These are phyloP conservation scores for Ceratocystis smalleyi DNA, from an alignment of 2,329 filamentous ascomycete genomes.

Conservation along the genomic window DNA sequence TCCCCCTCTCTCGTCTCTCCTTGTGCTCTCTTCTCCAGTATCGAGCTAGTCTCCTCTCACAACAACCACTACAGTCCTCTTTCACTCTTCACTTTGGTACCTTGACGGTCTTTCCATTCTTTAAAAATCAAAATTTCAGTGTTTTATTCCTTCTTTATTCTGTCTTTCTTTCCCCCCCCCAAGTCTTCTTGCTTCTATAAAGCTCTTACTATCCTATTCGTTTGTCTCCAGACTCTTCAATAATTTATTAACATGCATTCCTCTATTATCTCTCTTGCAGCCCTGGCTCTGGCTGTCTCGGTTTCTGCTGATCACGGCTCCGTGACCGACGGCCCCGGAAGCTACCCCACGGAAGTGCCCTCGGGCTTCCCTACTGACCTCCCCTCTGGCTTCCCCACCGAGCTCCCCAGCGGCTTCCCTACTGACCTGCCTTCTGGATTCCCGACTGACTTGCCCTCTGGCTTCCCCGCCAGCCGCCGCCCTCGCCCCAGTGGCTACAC, in stretches of 20 bases:
- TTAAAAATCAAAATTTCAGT: background rate
- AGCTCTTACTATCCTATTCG: background rate
- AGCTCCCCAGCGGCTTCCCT: background rate
- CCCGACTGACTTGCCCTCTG: background rate
- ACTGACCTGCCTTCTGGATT: background rate
- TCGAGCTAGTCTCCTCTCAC: constrained; percentile 13
- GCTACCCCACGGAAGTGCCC: background rate
- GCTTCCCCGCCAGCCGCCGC: background rate
- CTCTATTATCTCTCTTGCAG: constrained; percentile 8
- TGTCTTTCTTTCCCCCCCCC: constrained; percentile 1
- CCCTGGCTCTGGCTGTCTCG: constrained; percentile 12
- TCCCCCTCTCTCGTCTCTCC: background rate
- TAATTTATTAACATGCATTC: constrained; percentile 12
- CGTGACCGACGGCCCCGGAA: background rate
- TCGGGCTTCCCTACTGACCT: background rate
- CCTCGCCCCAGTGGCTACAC: constrained; percentile 6
- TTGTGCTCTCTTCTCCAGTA: constrained; percentile 10
- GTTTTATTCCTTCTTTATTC: background rate
- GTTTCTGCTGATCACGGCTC: constrained; percentile 4
- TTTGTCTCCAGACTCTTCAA: background rate
- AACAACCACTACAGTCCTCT: constrained; percentile 6
- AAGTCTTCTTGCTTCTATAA: background rate
- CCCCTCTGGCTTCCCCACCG: constrained; percentile 1
- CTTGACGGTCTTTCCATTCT: constrained; percentile 12
- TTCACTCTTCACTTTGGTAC: constrained; percentile 9